Percentiles rank a stretch among this genome's conserved stretches.
These are phyloP conservation scores for Fraxinus latifolia DNA, from an alignment of 305 asterid species.

Conservation along the genomic window DNA sequence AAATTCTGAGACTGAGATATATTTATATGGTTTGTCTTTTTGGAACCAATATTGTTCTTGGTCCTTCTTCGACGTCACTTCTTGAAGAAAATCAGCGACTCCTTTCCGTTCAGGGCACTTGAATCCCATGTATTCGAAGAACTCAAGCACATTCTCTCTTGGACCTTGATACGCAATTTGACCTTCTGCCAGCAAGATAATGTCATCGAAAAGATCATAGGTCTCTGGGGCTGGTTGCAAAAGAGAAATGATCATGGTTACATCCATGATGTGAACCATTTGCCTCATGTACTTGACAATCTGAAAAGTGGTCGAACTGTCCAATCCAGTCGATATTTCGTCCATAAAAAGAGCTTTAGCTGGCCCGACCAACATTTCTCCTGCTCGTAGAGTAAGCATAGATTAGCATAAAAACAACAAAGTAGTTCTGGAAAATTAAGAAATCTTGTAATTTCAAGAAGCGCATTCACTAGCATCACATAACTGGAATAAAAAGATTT, in stretches of 20 bases:
- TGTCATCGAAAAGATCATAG: constrained; percentile 46
- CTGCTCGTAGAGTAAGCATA: constrained; percentile 19
- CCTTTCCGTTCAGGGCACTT: constrained; percentile 55
- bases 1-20: constrained; percentile 39
- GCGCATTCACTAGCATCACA: background rate
- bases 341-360: constrained; percentile 55
- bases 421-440: background rate
- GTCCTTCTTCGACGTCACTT: constrained; percentile 49
- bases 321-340: constrained; percentile 56
- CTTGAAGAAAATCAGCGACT: constrained; percentile 57
- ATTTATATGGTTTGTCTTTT: constrained; percentile 32
- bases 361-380: constrained; percentile 59
- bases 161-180: constrained; percentile 53
- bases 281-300: constrained; percentile 49
- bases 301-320: constrained; percentile 60
- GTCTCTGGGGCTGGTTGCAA: constrained; percentile 61
- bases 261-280: constrained; percentile 40
- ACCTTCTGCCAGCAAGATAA: constrained; percentile 50
- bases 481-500: background rate
- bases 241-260: constrained; percentile 47
- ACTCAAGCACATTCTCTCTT: constrained; percentile 37
- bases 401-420: background rate
- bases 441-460: background rate
- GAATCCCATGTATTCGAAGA: constrained; percentile 45
- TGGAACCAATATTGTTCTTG: constrained; percentile 54